Percentiles rank a stretch among this genome's conserved stretches.
These are phyloP conservation scores for Neoarthrinium moseri DNA, from an alignment of 2,329 filamentous ascomycete genomes.

Conservation along the genomic window DNA sequence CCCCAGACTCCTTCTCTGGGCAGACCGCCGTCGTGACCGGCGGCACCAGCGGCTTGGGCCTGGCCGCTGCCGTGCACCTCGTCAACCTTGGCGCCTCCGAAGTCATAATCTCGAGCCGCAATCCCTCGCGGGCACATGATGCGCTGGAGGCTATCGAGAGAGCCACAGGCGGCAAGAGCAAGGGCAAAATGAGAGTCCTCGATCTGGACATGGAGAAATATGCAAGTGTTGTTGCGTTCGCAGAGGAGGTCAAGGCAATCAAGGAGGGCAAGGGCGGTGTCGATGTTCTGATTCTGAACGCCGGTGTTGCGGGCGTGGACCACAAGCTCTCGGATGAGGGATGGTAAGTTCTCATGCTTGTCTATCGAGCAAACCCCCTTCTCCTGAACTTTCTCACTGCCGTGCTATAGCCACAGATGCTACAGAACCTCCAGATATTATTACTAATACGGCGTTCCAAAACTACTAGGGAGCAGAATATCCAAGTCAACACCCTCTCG, in stretches of 20 bases:
- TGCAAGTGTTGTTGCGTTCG: slow-evolving; percentile 39
- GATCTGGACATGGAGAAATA: slow-evolving; percentile 41
- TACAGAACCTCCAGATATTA: too few relatives aligned
- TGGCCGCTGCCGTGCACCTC: slow-evolving; percentile 37
- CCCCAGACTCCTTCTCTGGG: slow-evolving; percentile 8
- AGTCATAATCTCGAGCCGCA: slow-evolving; percentile 39
- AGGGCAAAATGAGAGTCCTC: slow-evolving; percentile 37
- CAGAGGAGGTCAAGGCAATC: slow-evolving; percentile 28
- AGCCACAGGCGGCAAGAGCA: slow-evolving; percentile 6
- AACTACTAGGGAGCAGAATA: slow-evolving; percentile 39
- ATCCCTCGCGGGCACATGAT: slow-evolving; percentile 30
- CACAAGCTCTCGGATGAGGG: slow-evolving; percentile 21
- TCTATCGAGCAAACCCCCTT: too few relatives aligned
- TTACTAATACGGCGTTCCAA: too few relatives aligned
- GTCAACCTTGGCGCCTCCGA: slow-evolving; percentile 36
- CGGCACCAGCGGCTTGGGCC: slow-evolving; percentile 37
- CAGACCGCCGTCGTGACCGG: slow-evolving; percentile 39
- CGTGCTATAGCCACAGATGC: too few relatives aligned
- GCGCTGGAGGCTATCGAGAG: slow-evolving; percentile 35
- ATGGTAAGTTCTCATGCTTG: slow-evolving; percentile 19
- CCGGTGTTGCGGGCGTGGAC: slow-evolving; percentile 28
- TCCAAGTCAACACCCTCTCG: slow-evolving; percentile 60
- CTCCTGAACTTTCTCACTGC: neutral
- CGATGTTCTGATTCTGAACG: slow-evolving; percentile 45
- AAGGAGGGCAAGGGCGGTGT: slow-evolving; percentile 27